phyloP scores from a whole-genome alignment of 1,284 basidiomycete species.

The Amylostereum chailletii region DNA sequence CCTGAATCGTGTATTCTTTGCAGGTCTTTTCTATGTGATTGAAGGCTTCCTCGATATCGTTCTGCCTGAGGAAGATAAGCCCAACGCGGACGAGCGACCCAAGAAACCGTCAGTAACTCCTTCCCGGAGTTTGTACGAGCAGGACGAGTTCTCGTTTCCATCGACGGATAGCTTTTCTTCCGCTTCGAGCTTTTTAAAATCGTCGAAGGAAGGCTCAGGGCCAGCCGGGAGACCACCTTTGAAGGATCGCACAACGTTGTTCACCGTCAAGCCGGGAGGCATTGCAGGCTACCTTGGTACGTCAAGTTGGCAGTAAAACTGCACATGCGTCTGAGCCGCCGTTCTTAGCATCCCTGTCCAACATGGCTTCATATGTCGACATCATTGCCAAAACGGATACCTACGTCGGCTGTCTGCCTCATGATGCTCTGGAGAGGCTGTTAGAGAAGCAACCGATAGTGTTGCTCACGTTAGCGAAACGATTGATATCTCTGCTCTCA shows the following conservation, averaged over 20 bases:
- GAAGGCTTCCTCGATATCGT: conserved; percentile 95
- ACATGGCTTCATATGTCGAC: conserved; percentile 91
- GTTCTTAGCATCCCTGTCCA: conserved; percentile 73
- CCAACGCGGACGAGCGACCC: conserved; percentile 12
- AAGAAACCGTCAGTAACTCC: conserved; percentile 7
- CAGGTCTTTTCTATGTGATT: conserved; percentile 95
- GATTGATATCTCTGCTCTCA: conserved; percentile 88
- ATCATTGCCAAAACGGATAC: conserved; percentile 96
- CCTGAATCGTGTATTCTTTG: too few relatives aligned
- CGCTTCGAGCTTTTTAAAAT: not conserved
- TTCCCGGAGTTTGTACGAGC: conserved; percentile 8
- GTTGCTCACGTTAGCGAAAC: conserved; percentile 91
- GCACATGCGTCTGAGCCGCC: conserved; percentile 2
- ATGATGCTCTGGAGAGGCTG: conserved; percentile 81
- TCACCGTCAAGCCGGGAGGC: conserved; percentile 95
- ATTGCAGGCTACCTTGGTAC: conserved; percentile 94
- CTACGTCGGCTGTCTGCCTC: conserved; percentile 92
- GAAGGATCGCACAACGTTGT: conserved; percentile 53
- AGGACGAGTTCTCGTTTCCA: not conserved
- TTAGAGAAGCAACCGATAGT: conserved; percentile 94
- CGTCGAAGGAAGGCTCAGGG: too few relatives aligned
- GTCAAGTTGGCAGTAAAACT: conserved; percentile 10
- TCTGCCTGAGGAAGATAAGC: conserved; percentile 45
- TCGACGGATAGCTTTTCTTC: not conserved
- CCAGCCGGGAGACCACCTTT: conserved; percentile 12